Base-by-base conservation (phyloP, 169 alveolate genomes). In the Plasmodium inui region DNA sequence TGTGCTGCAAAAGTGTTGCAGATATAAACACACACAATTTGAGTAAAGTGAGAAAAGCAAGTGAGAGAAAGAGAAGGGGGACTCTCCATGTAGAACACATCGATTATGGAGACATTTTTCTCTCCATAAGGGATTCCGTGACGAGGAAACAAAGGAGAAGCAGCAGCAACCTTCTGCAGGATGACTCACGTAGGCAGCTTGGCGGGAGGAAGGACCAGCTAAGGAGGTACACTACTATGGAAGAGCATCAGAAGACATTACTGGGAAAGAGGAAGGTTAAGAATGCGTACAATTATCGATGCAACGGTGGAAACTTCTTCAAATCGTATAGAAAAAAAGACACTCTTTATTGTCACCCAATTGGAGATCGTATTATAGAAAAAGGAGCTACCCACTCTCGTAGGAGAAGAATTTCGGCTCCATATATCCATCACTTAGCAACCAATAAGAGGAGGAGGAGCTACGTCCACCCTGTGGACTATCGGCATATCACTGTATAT, bases 1-100 rank as follows among this genome's bases (percentile, higher is more conserved):
- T 85, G n/a, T 85, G 79, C 41, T 85, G 85, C 41, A 85, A 85
- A 73, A 85, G 93, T 85, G 78, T 85, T 73, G 93, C 93, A 46
- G 93, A 85, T 85, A 76, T 85, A 50, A 85, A 85, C 41, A 85
- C 93, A 30, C 55, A 85, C 44, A 85, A 85, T 85, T 85, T 85
- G 80, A 85, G 37, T 30, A 85, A 85, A 85, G 79, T 34, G 10
- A 85, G 61, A 41, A 70, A 84, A 26, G 22, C 22, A n/a, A 61
- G 32, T 61, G 79, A 41, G 17, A 37, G 73, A 4, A 28, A 46
- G 10, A 85, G 37, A 50, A 19, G 78, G 61, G 93, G 93, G 19
- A 32, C 79, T n/a, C 61, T 85, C 22, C 67, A 41, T 46, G 78
- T 85, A 73, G 93, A 85, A 34, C 93, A 85, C 78, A 50, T 85